Evolutionary conservation across 345 rosid genomes (phyloP), one percentile per base, ranked within the genome.

Genomic region (Citrus unshiu): DNA sequence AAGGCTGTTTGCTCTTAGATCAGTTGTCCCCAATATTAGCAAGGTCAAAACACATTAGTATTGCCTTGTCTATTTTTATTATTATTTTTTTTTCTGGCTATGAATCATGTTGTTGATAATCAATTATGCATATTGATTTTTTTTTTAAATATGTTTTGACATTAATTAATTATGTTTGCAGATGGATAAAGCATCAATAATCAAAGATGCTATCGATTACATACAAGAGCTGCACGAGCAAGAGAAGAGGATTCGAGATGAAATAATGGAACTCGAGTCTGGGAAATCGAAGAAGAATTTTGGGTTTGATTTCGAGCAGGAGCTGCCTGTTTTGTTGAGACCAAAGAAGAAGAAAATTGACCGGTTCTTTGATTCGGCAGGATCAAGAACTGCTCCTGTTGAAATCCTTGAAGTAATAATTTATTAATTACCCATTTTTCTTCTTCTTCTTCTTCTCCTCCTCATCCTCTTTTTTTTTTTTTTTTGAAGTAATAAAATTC

Each of bases 131-230:
- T 54, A 18, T 18, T 54, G n/a, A 54, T 0, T 18, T 49, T 16
- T 21, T 1, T 32, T 32, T 32, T 1, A 35, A 6, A 30, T 16
- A 34, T 35, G 24, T 14, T 9, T 46, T 46, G 73, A 9, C 60
- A 32, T 56, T 39, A 22, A 74, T 10, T 77, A 13, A 74, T 10
- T 77, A 3, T 3, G 14, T 13, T 1, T 54, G 58, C 58, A 96
- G 99, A 96, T 96, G 99, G 99, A 96, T 78, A 96, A 93, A 87
- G 99, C 99, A 21, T 96, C 99, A n/a, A 96, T 96, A 80, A 87
- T 96, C 75, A 96, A 91, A 82, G 99, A 96, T 40, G 98, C 99
- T 7, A 96, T 96, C 22, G 91, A 90, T 62, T 94, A 96, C 82
- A 94, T 96, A 68, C 88, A 94, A 80, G 94, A 92, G 58, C 76